Evolutionary conservation across 1,139 yeast species (phyloP).

Genomic region (Taphrina sp.): DNA sequence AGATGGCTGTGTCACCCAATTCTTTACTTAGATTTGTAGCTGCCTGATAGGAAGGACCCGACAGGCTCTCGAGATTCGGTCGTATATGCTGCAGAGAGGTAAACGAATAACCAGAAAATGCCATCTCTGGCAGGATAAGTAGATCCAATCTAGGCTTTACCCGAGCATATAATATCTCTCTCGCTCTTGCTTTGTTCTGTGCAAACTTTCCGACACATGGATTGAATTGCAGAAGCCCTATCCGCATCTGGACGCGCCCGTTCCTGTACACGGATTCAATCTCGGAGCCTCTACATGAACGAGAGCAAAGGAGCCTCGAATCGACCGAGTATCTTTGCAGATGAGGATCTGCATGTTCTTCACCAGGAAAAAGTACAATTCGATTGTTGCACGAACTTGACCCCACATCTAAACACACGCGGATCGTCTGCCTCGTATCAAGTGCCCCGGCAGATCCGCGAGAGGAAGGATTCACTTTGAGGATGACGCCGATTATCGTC

Average conservation of each 20-base stretch:
- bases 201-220: slow-evolving; percentile 31
- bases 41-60: slow-evolving; percentile 44
- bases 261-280: too few species aligned
- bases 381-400: too few species aligned
- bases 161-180: background rate
- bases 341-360: too few species aligned
- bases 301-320: too few species aligned
- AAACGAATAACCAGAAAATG: slow-evolving; percentile 82
- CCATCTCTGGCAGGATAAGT: slow-evolving; percentile 76
- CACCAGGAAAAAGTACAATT: too few species aligned
- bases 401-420: too few species aligned
- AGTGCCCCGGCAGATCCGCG: too few species aligned
- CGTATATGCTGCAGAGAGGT: slow-evolving; percentile 52
- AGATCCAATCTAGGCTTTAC: slow-evolving; percentile 42
- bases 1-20: slow-evolving; percentile 64
- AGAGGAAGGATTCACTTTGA: too few species aligned
- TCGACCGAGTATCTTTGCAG: too few species aligned
- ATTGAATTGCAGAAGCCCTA: slow-evolving; percentile 31
- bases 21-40: slow-evolving; percentile 56
- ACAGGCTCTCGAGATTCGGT: slow-evolving; percentile 61
- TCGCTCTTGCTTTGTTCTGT: slow-evolving; percentile 18
- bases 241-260: slow-evolving; percentile 26
- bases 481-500: too few species aligned
- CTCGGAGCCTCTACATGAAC: too few species aligned
- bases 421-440: too few species aligned